Evolutionary conservation across 1,284 basidiomycete genomes (phyloP).

Genomic region (Apiotrichum gracile): DNA sequence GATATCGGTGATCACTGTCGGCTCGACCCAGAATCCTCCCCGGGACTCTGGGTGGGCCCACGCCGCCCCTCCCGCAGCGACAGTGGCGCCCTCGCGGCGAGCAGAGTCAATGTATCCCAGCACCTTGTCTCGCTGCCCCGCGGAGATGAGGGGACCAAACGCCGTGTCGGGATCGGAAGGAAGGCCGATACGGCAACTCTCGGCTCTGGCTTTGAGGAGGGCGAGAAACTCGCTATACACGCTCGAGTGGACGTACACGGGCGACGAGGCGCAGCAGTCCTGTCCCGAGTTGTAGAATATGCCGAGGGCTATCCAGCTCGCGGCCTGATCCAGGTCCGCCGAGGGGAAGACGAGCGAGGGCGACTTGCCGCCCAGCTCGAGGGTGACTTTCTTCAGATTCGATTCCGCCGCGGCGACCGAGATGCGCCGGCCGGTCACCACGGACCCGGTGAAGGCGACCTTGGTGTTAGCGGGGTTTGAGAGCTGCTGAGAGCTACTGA

Average conservation of each 20-base stretch:
- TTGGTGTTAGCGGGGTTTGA: slow-evolving; percentile 58
- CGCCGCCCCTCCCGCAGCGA: slow-evolving; percentile 66
- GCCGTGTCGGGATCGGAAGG: slow-evolving; percentile 67
- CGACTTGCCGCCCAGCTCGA: slow-evolving; percentile 54
- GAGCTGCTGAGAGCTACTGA: not conserved
- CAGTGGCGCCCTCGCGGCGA: slow-evolving; percentile 75
- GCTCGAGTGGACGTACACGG: slow-evolving; percentile 68
- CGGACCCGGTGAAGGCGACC: slow-evolving; percentile 55
- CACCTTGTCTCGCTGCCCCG: slow-evolving; percentile 79
- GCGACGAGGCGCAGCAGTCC: slow-evolving; percentile 43
- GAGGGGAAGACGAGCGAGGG: slow-evolving; percentile 49
- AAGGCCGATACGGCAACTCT: slow-evolving; percentile 61
- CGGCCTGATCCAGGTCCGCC: slow-evolving; percentile 66
- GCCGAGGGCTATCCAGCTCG: slow-evolving; percentile 45
- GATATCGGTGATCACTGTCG: slow-evolving; percentile 45
- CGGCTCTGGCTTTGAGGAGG: slow-evolving; percentile 61
- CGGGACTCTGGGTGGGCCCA: slow-evolving; percentile 23
- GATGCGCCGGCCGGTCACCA: slow-evolving; percentile 75
- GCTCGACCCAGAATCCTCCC: slow-evolving; percentile 44
- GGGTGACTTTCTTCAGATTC: slow-evolving; percentile 68
- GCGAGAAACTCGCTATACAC: slow-evolving; percentile 75
- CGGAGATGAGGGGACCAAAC: slow-evolving; percentile 78
- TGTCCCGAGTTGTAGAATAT: slow-evolving; percentile 38
- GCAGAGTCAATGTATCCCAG: slow-evolving; percentile 84
- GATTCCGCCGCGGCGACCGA: slow-evolving; percentile 74